A percentile compares a stretch with the other conserved stretches of the same genome.
Evolutionary conservation across 2,329 filamentous ascomycete genomes (phyloP).

Genomic region (Aureobasidium vineae): DNA sequence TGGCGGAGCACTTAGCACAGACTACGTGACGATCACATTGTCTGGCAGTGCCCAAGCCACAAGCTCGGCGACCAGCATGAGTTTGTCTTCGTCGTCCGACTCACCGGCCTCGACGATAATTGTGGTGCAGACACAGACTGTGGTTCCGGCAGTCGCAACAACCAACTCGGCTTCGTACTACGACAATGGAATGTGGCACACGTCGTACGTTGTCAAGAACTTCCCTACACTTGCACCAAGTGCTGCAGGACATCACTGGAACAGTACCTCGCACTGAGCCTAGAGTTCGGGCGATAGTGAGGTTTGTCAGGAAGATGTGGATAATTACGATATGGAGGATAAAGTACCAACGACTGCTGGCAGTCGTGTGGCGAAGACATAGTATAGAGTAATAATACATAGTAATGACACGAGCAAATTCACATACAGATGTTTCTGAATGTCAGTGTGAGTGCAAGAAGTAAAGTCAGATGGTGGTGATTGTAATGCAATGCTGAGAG

Average conservation of each 20-base stretch:
- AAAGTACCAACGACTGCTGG: neutral
- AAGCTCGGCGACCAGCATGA: neutral
- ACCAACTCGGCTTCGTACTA: constrained; percentile 39
- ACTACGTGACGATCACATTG: constrained; percentile 15
- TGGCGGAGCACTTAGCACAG: constrained; percentile 14
- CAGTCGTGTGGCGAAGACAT: neutral
- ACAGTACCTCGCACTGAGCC: constrained; percentile 4
- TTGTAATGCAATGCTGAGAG: neutral
- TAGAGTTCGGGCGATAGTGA: neutral
- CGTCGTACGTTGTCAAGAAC: constrained; percentile 42
- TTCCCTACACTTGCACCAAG: constrained; percentile 29
- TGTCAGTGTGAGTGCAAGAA: neutral
- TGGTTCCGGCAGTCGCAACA: neutral
- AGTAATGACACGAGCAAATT: neutral
- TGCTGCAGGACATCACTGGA: constrained; percentile 12
- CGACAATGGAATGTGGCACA: constrained; percentile 49
- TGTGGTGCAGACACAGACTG: constrained; percentile 22
- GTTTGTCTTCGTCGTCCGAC: neutral
- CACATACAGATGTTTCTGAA: neutral
- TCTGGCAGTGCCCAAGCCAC: constrained; percentile 6
- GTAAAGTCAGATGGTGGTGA: neutral
- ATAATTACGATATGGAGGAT: neutral
- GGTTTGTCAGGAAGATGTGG: neutral
- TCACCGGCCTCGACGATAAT: constrained; percentile 3
- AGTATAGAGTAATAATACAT: constrained; percentile 14